These are phyloP conservation scores for Zanthoxylum bungeanum DNA, from an alignment of 345 rosid species.

Conservation along the genomic window DNA sequence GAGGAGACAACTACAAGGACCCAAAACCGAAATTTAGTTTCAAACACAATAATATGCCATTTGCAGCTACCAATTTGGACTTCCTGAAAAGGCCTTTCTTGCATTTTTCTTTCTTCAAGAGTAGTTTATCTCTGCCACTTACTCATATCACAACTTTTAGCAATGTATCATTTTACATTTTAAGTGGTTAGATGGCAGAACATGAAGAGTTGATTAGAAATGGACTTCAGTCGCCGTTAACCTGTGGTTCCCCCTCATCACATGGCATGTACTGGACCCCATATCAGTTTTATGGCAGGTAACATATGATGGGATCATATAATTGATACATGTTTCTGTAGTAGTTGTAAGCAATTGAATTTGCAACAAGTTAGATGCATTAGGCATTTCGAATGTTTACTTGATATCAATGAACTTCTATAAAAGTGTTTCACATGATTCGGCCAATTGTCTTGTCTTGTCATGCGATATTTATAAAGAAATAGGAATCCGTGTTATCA, in stretches of 20 bases:
- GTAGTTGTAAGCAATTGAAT: background rate
- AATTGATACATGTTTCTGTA: background rate
- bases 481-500: too few relatives aligned
- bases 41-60: background rate
- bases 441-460: background rate
- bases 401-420: background rate
- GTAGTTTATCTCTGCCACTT: background rate
- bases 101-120: background rate
- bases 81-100: background rate
- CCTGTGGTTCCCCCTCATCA: background rate
- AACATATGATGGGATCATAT: background rate
- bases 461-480: too few relatives aligned
- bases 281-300: too few relatives aligned
- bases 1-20: conserved; percentile 25
- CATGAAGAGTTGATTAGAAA: background rate
- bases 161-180: background rate
- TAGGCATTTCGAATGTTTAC: background rate
- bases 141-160: background rate
- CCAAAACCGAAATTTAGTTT: conserved; percentile 16
- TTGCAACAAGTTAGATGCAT: background rate
- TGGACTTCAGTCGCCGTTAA: background rate
- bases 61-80: background rate
- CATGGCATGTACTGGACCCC: background rate
- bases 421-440: too few relatives aligned
- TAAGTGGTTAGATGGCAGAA: background rate